Evolutionary conservation across 2,329 filamentous ascomycete species (phyloP).

Genomic region (Penicillium vulpinum): DNA sequence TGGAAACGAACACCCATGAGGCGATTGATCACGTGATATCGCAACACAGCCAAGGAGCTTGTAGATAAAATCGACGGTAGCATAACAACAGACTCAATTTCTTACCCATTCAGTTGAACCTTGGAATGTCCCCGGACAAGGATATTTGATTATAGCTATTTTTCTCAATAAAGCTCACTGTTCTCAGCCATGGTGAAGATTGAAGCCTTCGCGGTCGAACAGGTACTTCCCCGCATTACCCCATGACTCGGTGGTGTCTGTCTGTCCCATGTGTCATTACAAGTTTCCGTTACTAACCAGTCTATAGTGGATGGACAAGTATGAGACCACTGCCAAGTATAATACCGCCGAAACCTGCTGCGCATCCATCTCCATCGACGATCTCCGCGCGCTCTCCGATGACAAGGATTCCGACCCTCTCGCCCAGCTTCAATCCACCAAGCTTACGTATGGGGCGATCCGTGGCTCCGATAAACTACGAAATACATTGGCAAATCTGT

Average conservation of each 20-base stretch:
- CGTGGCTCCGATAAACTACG: constrained; percentile 66
- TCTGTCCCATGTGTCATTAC: neutral
- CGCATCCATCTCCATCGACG: constrained; percentile 56
- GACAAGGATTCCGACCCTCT: constrained; percentile 52
- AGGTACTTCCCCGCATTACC: constrained; percentile 51
- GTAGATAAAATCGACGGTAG: neutral
- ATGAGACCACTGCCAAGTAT: constrained; percentile 55
- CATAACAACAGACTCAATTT: neutral
- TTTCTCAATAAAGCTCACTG: neutral
- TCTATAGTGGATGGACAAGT: constrained; percentile 57
- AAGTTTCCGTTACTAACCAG: constrained; percentile 1
- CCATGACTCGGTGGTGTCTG: neutral
- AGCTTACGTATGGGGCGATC: constrained; percentile 72
- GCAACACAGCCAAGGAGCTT: neutral
- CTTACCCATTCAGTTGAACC: neutral
- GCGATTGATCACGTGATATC: neutral
- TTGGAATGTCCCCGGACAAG: neutral
- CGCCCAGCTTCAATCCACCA: constrained; percentile 50
- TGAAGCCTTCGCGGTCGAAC: constrained; percentile 61
- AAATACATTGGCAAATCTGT: constrained; percentile 63
- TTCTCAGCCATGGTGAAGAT: constrained; percentile 41
- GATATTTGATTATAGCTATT: neutral
- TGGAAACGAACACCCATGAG: neutral
- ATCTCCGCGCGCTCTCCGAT: constrained; percentile 54
- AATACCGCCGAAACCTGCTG: constrained; percentile 60